Conservation (phyloP, 345 rosid species). For the Diplotaxis tenuifolia region DNA sequence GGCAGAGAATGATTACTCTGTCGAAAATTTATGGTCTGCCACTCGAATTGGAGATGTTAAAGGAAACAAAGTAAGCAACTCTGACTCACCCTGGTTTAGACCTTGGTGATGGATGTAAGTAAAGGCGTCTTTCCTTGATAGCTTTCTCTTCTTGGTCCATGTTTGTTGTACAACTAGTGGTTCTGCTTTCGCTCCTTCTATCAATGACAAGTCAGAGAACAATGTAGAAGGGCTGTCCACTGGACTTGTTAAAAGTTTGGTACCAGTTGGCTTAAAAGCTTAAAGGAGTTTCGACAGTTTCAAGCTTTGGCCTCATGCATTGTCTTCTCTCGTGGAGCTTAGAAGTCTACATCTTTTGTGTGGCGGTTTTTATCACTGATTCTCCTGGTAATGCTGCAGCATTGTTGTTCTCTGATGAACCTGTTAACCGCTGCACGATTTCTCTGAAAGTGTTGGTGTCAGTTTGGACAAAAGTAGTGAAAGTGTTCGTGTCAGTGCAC, state of each 20-base stretch:
- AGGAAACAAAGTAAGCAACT: constrained; percentile 70
- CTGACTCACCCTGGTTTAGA: constrained; percentile 64
- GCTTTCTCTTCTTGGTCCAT: constrained; percentile 76
- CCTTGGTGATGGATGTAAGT: constrained; percentile 70
- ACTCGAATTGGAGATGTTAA: constrained; percentile 50
- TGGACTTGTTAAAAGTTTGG: constrained; percentile 48
- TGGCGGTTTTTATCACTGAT: constrained; percentile 32
- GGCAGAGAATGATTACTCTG: constrained; percentile 6
- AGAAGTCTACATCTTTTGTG: constrained; percentile 52
- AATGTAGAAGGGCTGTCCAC: constrained; percentile 56
- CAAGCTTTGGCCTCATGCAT: constrained; percentile 59
- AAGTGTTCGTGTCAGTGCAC: too few species aligned
- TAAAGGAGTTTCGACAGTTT: constrained; percentile 61
- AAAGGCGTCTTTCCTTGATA: constrained; percentile 67
- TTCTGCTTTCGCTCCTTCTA: constrained; percentile 43
- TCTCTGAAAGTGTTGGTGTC: constrained; percentile 67
- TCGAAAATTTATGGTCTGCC: constrained; percentile 16
- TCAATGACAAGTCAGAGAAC: constrained; percentile 60
- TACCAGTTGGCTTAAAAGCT: constrained; percentile 49
- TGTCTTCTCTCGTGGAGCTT: constrained; percentile 77
- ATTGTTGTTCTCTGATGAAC: constrained; percentile 49
- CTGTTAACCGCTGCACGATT: constrained; percentile 74
- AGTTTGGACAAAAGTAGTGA: constrained; percentile 75
- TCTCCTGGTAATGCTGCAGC: constrained; percentile 34
- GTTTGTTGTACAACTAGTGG: constrained; percentile 39